Evolutionary conservation across 768 basidiomycete genomes (phyloP).

Genomic region (Pholiota molesta): DNA sequence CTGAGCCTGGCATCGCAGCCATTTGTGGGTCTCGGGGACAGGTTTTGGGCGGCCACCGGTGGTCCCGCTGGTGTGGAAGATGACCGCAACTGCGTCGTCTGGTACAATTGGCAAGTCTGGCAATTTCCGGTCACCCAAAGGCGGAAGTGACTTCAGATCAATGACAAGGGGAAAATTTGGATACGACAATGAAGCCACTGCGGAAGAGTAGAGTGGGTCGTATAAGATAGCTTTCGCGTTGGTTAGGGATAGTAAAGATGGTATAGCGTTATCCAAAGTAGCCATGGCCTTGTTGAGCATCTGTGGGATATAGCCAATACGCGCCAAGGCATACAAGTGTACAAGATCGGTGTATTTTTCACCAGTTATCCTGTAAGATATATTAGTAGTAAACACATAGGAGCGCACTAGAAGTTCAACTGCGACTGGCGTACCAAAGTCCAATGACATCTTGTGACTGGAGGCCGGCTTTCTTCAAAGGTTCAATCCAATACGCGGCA

Average conservation of each 20-base stretch:
- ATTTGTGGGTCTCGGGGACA: slow-evolving; percentile 57
- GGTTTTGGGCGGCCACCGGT: slow-evolving; percentile 70
- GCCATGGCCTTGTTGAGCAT: slow-evolving; percentile 57
- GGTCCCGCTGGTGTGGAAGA: slow-evolving; percentile 72
- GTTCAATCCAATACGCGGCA: slow-evolving; percentile 55
- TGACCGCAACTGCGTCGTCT: slow-evolving; percentile 43
- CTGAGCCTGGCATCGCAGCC: slow-evolving; percentile 51
- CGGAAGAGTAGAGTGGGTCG: slow-evolving; percentile 46
- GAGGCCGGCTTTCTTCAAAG: slow-evolving; percentile 44
- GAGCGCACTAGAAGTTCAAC: slow-evolving; percentile 19
- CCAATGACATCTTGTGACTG: slow-evolving; percentile 57
- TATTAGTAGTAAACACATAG: background rate
- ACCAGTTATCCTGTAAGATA: slow-evolving; percentile 54
- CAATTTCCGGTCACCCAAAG: slow-evolving; percentile 25
- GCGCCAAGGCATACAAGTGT: slow-evolving; percentile 63
- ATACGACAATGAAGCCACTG: slow-evolving; percentile 23
- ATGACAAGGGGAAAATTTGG: background rate
- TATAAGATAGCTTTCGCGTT: slow-evolving; percentile 59
- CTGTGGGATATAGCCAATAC: slow-evolving; percentile 72
- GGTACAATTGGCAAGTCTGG: slow-evolving; percentile 37
- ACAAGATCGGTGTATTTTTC: slow-evolving; percentile 64
- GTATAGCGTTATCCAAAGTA: slow-evolving; percentile 58
- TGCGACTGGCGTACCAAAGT: slow-evolving; percentile 45
- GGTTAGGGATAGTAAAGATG: slow-evolving; percentile 58
- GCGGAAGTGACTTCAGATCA: slow-evolving; percentile 2